Conservation (phyloP, 208 protist species). For the Leishmania guyanensis region DNA sequence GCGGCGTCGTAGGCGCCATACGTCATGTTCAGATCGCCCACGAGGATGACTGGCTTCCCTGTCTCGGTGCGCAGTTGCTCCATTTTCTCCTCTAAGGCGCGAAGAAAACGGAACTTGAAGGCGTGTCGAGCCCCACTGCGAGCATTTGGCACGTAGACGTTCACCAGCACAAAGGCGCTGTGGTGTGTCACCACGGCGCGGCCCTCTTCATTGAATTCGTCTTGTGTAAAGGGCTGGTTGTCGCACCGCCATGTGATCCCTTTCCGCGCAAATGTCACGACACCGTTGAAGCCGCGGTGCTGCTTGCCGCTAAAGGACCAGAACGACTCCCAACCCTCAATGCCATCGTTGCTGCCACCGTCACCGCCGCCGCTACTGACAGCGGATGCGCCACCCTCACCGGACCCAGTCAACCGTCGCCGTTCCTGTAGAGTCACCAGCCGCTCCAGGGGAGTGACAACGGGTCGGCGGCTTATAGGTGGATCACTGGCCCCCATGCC, state of each 20-base stretch:
- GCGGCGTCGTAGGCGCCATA: conserved; percentile 74
- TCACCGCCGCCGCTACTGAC: background rate
- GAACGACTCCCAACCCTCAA: conserved; percentile 86
- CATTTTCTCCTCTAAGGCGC: conserved; percentile 44
- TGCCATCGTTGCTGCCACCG: conserved; percentile 25
- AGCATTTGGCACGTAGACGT: conserved; percentile 90
- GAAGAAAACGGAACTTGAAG: conserved; percentile 73
- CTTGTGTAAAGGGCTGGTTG: conserved; percentile 58
- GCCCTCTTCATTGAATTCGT: conserved; percentile 82
- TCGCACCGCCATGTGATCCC: conserved; percentile 74
- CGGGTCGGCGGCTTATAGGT: conserved; percentile 15
- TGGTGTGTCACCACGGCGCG: conserved; percentile 80
- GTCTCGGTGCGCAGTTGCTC: conserved; percentile 43
- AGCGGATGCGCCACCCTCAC: background rate
- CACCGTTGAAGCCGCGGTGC: conserved; percentile 87
- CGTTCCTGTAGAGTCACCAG: conserved; percentile 1
- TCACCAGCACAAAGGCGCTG: conserved; percentile 78
- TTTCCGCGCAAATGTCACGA: conserved; percentile 80
- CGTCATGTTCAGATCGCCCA: conserved; percentile 87
- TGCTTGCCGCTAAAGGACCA: conserved; percentile 71
- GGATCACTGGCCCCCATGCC: conserved; percentile 75
- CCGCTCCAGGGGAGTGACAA: conserved; percentile 15
- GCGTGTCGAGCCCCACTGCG: conserved; percentile 50
- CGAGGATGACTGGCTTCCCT: conserved; percentile 72
- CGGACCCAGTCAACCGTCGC: background rate